Evolutionary conservation across 305 asterid species (phyloP).

Genomic region (Fraxinus ornus): DNA sequence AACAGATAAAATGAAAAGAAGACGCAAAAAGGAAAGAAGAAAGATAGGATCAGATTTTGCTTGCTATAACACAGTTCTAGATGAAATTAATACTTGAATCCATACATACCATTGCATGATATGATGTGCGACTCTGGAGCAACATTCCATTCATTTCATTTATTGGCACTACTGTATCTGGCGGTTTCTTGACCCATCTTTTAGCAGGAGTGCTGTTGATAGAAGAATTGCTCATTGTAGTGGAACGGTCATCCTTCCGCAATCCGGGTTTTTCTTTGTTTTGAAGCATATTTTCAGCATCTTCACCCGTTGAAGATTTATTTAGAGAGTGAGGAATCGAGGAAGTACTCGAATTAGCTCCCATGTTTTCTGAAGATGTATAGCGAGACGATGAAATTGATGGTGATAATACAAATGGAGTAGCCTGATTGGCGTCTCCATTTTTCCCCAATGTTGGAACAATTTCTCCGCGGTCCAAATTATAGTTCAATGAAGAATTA

Average conservation of each 20-base stretch:
- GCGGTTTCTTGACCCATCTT: conserved; percentile 22
- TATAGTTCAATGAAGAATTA: conserved; percentile 12
- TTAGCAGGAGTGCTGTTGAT: conserved; percentile 21
- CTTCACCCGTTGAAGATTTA: conserved; percentile 14
- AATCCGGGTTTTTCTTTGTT: conserved; percentile 20
- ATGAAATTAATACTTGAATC: not conserved
- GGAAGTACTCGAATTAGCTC: conserved; percentile 9
- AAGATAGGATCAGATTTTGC: not conserved
- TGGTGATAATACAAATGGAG: conserved; percentile 25
- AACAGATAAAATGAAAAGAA: conserved; percentile 13
- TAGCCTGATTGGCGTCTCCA: conserved; percentile 12
- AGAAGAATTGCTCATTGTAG: conserved; percentile 22
- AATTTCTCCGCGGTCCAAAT: not conserved
- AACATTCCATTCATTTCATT: conserved; percentile 61
- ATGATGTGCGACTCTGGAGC: conserved; percentile 40
- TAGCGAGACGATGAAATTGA: conserved; percentile 10
- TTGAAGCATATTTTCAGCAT: conserved; percentile 21
- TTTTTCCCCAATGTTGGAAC: conserved; percentile 14
- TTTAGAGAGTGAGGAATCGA: conserved; percentile 14
- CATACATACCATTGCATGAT: conserved; percentile 48
- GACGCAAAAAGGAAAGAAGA: not conserved
- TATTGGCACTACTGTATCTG: conserved; percentile 42
- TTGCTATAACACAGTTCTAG: conserved; percentile 3
- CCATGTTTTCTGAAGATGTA: conserved; percentile 24
- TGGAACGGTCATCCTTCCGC: conserved; percentile 21